Conservation (phyloP, 2,329 filamentous ascomycete species). For the Penicillium sclerotiorum region DNA sequence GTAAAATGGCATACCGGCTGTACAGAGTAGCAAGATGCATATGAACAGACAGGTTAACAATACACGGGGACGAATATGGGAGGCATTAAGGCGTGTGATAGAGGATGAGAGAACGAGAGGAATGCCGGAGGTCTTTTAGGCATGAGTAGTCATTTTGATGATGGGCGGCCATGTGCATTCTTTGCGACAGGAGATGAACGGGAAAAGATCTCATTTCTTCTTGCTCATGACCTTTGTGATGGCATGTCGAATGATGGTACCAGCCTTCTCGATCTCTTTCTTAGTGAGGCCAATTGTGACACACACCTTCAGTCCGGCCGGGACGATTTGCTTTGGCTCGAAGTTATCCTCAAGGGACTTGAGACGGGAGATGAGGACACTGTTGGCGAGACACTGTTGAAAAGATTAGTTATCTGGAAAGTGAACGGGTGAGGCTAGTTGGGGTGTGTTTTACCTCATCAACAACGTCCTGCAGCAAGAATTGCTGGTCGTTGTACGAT, state of each 20-base stretch:
- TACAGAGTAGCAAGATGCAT: constrained; percentile 26
- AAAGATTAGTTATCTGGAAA: constrained; percentile 10
- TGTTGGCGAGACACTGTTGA: constrained; percentile 76
- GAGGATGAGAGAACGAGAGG: constrained; percentile 12
- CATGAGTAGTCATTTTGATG: constrained; percentile 27
- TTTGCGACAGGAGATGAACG: too few relatives aligned
- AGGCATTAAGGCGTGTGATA: constrained; percentile 24
- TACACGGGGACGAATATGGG: constrained; percentile 18
- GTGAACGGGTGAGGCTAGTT: too few relatives aligned
- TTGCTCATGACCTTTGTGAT: constrained; percentile 85
- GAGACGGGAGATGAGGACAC: constrained; percentile 83
- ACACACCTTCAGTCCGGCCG: constrained; percentile 87
- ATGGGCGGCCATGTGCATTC: constrained; percentile 9
- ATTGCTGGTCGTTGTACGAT: constrained; percentile 75
- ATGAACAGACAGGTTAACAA: constrained; percentile 26
- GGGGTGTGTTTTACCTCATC: constrained; percentile 72
- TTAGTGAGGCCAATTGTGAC: constrained; percentile 83
- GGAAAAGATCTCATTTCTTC: constrained; percentile 41
- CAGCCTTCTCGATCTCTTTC: constrained; percentile 96
- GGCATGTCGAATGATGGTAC: constrained; percentile 82
- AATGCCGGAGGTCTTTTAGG: constrained; percentile 20
- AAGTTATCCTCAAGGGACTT: constrained; percentile 74
- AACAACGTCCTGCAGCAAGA: constrained; percentile 84
- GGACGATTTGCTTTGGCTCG: constrained; percentile 67
- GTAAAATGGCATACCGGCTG: constrained; percentile 18